These are phyloP conservation scores for Paracoccidioides brasiliensis DNA, from an alignment of 2,329 filamentous ascomycete species.

Conservation along the genomic window DNA sequence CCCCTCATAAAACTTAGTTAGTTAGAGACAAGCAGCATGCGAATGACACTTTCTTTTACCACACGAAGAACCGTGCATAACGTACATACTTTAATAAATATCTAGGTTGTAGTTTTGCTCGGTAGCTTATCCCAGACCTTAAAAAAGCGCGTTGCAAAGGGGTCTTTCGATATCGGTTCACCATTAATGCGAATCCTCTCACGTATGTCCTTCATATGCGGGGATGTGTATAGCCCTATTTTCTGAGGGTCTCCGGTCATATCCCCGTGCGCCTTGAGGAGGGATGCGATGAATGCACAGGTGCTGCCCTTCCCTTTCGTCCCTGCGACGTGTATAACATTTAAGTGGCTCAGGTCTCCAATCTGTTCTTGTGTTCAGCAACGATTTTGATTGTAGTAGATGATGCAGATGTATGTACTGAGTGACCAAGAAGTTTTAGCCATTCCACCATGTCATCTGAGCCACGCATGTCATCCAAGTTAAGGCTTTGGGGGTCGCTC, in stretches of 20 bases:
- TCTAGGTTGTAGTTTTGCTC: conserved; percentile 39
- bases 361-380: background rate
- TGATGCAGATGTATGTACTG: background rate
- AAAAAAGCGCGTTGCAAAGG: conserved; percentile 8
- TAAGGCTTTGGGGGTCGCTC: background rate
- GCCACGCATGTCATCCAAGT: background rate
- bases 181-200: conserved; percentile 12
- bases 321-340: conserved; percentile 9
- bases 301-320: conserved; percentile 10
- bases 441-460: background rate
- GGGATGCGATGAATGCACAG: conserved; percentile 7
- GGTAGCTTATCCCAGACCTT: conserved; percentile 15
- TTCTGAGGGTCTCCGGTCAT: conserved; percentile 18
- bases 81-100: too few species aligned
- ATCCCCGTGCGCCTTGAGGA: conserved; percentile 1
- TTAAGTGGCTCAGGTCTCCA: background rate
- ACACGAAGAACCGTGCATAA: too few species aligned
- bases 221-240: conserved; percentile 55
- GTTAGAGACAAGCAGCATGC: too few species aligned
- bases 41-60: too few species aligned
- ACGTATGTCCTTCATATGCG: conserved; percentile 32
- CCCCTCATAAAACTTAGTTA: too few species aligned
- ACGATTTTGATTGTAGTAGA: background rate
- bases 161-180: conserved; percentile 6
- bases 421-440: background rate